phyloP scores from a whole-genome alignment of 129 eudicot species.

The Escallonia rubra region DNA sequence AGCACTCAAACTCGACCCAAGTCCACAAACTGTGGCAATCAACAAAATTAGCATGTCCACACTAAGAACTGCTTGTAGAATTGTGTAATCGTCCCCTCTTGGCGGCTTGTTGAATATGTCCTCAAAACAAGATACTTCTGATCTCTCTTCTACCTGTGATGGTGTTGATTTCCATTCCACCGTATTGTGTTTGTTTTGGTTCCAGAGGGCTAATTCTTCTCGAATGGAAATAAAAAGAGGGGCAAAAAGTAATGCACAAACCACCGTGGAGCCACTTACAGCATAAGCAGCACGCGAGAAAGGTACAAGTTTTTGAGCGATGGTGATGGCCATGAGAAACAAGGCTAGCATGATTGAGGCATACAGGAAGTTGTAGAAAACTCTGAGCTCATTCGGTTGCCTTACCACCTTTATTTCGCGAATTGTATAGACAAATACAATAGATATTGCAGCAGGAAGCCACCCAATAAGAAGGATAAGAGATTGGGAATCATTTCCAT shows the following conservation, averaged over 20 bases:
- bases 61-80: constrained; percentile 32
- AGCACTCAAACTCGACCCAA: constrained; percentile 36
- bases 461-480: constrained; percentile 30
- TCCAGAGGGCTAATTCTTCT: constrained; percentile 19
- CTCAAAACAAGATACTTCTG: constrained; percentile 2
- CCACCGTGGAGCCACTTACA: constrained; percentile 8
- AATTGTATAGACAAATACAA: constrained; percentile 20
- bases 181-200: not conserved
- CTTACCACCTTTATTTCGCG: constrained; percentile 2
- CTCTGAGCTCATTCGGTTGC: constrained; percentile 13
- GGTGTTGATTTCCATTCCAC: not conserved
- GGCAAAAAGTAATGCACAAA: constrained; percentile 16
- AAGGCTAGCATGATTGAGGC: constrained; percentile 20
- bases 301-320: constrained; percentile 8
- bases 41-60: constrained; percentile 26
- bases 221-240: constrained; percentile 16
- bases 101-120: constrained; percentile 19
- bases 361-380: constrained; percentile 21
- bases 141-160: not conserved
- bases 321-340: constrained; percentile 24
- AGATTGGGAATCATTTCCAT: no score
- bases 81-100: constrained; percentile 42
- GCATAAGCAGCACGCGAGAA: constrained; percentile 19
- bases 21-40: constrained; percentile 29
- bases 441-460: constrained; percentile 29